Base-by-base conservation (phyloP, 352 stramenopile species). In the Elongisporangium undulatum region DNA sequence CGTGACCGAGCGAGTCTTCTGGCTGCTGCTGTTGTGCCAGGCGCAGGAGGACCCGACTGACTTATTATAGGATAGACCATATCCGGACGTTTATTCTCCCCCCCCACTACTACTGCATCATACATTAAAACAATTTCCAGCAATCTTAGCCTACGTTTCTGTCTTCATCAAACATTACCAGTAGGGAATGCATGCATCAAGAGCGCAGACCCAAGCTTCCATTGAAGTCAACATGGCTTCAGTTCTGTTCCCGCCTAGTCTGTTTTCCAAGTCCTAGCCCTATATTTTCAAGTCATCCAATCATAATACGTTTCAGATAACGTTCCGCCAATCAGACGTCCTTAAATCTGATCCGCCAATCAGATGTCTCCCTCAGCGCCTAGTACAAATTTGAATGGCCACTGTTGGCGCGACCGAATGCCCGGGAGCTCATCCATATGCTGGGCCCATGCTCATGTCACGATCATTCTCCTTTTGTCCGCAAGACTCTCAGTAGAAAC, bases 401-500 rank as follows among this genome's bases (percentile, higher is more conserved):
- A 49, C 39, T 20, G 48, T 49, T 49, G n/a, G 29, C 29, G 29
- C 29, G 29, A 41, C 29, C 29, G 29, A 9, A 41, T 41, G 29
- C 29, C 9, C n/a, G 29, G 5, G 29, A 41, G 29, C 9, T n/a
- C n/a, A n/a, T 41, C 29, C 29, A 41, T 41, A 41, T 41, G 29
- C 29, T 7, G 12, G 48, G 21, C 53, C 26, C 61, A 49, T 34
- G 55, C 16, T 58, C 55, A 26, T n/a, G 50, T 58, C 51, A 16
- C n/a, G 51, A 10, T 58, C 67, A 74, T 68, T 71, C 64, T 65
- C 63, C 70, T 71, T 71, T 73, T 75, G 59, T 54, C 63, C 57
- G 55, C 62, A 63, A 62, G 62, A 64, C 57, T 22, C 22, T 24
- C 54, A 23, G 38, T 10, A 34, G 45, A 22, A 17, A 16, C 38